These are phyloP conservation scores for Linnemannia hyalina DNA, from an alignment of 192 early-diverging fungal species.

Conservation along the genomic window DNA sequence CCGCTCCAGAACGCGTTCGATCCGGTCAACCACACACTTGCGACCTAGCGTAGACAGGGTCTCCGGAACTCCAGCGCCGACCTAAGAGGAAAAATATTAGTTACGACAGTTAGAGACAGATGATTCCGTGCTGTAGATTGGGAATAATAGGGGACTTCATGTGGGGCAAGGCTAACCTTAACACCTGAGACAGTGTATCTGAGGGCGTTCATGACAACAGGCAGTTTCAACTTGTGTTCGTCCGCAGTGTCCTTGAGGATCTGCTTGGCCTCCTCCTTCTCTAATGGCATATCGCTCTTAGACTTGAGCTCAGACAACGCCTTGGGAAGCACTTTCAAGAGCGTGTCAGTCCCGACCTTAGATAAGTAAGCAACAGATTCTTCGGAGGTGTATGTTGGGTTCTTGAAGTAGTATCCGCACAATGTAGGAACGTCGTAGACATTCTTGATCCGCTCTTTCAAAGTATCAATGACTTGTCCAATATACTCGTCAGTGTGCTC, in stretches of 20 bases:
- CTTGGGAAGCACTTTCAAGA: slow-evolving; percentile 36
- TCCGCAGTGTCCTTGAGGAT: slow-evolving; percentile 52
- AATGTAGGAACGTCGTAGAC: slow-evolving; percentile 64
- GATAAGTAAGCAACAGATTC: slow-evolving; percentile 57
- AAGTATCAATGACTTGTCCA: slow-evolving; percentile 56
- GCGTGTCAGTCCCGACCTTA: slow-evolving; percentile 50
- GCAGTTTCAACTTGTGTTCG: slow-evolving; percentile 54
- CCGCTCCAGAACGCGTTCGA: slow-evolving; percentile 25
- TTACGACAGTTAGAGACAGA: neutral
- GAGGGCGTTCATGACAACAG: slow-evolving; percentile 73
- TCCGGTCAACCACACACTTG: slow-evolving; percentile 47
- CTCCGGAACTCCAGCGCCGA: slow-evolving; percentile 69
- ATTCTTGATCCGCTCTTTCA: slow-evolving; percentile 72
- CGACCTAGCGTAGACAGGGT: slow-evolving; percentile 65
- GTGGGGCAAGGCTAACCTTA: slow-evolving; percentile 34
- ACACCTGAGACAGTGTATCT: slow-evolving; percentile 76
- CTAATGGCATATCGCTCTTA: slow-evolving; percentile 25
- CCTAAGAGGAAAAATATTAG: slow-evolving; percentile 18
- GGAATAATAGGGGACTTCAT: no score
- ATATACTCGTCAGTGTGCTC: slow-evolving; percentile 58
- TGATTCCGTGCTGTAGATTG: neutral
- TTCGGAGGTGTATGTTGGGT: slow-evolving; percentile 59
- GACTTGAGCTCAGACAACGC: slow-evolving; percentile 14
- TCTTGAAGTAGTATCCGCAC: slow-evolving; percentile 68
- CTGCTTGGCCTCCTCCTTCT: slow-evolving; percentile 47